Conservation (phyloP, 257 asterid species). For the Primulina tabacum region DNA sequence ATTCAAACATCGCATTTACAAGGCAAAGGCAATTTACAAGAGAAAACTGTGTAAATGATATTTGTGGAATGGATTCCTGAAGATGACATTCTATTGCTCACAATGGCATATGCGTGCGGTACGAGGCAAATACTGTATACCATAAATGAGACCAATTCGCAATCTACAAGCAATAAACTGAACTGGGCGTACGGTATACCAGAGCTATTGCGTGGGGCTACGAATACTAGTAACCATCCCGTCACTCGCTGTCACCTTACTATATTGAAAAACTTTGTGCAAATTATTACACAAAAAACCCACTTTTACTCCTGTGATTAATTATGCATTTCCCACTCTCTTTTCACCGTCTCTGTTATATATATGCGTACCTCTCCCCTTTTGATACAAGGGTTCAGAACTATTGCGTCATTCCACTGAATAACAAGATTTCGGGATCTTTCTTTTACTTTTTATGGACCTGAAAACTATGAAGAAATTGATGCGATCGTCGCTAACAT, state of each 20-base stretch:
- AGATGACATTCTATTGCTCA: conserved; percentile 21
- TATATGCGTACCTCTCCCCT: background rate
- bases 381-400: conserved; percentile 10
- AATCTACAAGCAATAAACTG: conserved; percentile 5
- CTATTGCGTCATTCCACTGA: conserved; percentile 42
- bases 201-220: conserved; percentile 65
- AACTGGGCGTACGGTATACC: conserved; percentile 19
- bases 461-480: conserved; percentile 37
- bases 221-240: conserved; percentile 60
- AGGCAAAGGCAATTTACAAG: too few species aligned
- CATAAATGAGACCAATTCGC: background rate
- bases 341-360: too few species aligned
- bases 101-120: conserved; percentile 26
- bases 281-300: conserved; percentile 11
- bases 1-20: too few species aligned
- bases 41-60: conserved; percentile 6
- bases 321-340: background rate
- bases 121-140: conserved; percentile 2
- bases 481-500: background rate
- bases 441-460: conserved; percentile 35
- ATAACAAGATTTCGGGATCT: conserved; percentile 54
- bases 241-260: conserved; percentile 35
- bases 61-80: background rate
- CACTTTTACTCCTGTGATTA: conserved; percentile 26
- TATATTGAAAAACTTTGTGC: background rate